Percentiles rank a stretch among this genome's conserved stretches.
These are phyloP conservation scores for Calocybe gangraenosa DNA, from an alignment of 768 basidiomycete genomes.

Conservation along the genomic window DNA sequence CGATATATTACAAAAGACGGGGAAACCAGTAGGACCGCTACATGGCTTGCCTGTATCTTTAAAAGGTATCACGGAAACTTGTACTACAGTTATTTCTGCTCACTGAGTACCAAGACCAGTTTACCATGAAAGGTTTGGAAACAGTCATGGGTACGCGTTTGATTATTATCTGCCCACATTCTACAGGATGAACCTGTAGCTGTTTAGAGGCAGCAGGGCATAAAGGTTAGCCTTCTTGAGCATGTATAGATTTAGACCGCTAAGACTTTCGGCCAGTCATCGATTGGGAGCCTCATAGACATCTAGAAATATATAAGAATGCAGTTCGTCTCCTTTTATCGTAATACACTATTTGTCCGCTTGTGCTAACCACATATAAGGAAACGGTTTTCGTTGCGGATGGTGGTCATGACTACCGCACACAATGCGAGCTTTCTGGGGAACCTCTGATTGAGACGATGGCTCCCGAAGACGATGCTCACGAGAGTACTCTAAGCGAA, in stretches of 20 bases:
- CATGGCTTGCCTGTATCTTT: constrained; percentile 46
- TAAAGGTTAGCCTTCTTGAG: constrained; percentile 26
- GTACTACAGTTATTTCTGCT: not conserved
- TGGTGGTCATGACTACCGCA: constrained; percentile 43
- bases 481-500: constrained; percentile 27
- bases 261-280: constrained; percentile 40
- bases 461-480: constrained; percentile 28
- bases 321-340: constrained; percentile 22
- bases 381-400: constrained; percentile 50
- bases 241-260: not conserved
- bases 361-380: constrained; percentile 20
- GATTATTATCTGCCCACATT: no score
- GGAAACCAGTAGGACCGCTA: constrained; percentile 44
- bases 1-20: constrained; percentile 37
- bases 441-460: constrained; percentile 60
- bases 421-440: constrained; percentile 39
- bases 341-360: not conserved
- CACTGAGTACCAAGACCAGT: constrained; percentile 35
- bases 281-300: constrained; percentile 57
- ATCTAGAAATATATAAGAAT: constrained; percentile 45
- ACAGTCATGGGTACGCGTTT: constrained; percentile 29
- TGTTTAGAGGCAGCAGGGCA: constrained; percentile 46
- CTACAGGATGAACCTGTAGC: constrained; percentile 3
- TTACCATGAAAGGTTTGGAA: constrained; percentile 58
- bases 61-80: constrained; percentile 22